These are phyloP conservation scores for Haplosporangium sp. DNA, from an alignment of 371 early-diverging fungal species.

Conservation along the genomic window DNA sequence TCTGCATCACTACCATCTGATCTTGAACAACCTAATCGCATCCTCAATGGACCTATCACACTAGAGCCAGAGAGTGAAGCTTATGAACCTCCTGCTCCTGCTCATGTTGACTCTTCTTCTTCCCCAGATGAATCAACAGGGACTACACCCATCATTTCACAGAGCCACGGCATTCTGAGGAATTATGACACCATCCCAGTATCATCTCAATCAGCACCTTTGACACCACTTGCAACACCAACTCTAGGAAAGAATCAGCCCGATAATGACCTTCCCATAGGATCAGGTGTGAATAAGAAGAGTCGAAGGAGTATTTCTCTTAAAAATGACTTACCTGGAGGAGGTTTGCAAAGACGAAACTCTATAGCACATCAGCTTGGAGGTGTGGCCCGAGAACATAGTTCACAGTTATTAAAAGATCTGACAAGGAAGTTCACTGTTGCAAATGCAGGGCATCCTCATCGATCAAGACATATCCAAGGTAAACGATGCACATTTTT, in stretches of 20 bases:
- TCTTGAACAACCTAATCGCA: not conserved
- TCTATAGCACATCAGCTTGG: constrained; percentile 9
- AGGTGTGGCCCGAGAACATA: constrained; percentile 12
- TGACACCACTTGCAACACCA: not conserved
- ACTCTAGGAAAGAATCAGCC: not conserved
- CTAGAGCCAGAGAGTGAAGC: not conserved
- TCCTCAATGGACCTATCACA: not conserved
- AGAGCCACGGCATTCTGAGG: constrained; percentile 9
- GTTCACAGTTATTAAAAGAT: constrained; percentile 8
- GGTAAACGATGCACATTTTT: constrained; percentile 14
- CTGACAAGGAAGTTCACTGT: constrained; percentile 20
- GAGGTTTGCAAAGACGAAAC: not conserved
- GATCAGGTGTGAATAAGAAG: not conserved
- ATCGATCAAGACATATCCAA: constrained; percentile 14
- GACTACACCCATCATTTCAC: constrained; percentile 25
- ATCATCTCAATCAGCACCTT: not conserved
- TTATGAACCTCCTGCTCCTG: not conserved
- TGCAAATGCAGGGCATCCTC: not conserved
- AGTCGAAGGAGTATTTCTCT: not conserved
- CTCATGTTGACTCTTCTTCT: not conserved
- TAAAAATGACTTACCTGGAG: not conserved
- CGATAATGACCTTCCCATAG: not conserved
- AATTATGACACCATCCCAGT: constrained; percentile 30
- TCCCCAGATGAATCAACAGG: constrained; percentile 18
- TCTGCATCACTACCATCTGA: not conserved